phyloP scores from a whole-genome alignment of 2,329 filamentous ascomycete genomes.

The Rhexocercosporidium sp. region DNA sequence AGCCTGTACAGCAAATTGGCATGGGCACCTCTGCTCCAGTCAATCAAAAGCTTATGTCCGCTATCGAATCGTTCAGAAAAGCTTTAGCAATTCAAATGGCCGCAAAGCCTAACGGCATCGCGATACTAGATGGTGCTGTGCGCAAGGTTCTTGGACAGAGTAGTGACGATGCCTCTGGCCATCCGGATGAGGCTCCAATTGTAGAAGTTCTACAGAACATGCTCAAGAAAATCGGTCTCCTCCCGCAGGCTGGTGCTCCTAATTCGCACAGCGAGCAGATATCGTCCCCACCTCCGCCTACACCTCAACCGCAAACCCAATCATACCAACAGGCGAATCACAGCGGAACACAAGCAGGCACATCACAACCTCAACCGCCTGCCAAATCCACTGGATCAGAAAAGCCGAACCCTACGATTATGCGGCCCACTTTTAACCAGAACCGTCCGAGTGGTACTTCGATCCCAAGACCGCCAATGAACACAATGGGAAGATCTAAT shows the following conservation, averaged over 20 bases:
- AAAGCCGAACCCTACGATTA: conserved; percentile 31
- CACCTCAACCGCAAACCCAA: conserved; percentile 19
- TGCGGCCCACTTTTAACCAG: conserved; percentile 37
- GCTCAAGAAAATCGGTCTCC: conserved; percentile 29
- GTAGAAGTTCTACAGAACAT: conserved; percentile 37
- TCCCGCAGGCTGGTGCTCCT: conserved; percentile 10
- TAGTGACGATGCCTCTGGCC: conserved; percentile 31
- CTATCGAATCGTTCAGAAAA: conserved; percentile 38
- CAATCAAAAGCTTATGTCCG: conserved; percentile 25
- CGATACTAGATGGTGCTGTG: conserved; percentile 40
- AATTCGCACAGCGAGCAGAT: conserved; percentile 23
- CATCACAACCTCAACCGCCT: conserved; percentile 20
- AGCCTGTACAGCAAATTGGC: conserved; percentile 7
- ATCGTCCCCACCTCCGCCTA: conserved; percentile 22
- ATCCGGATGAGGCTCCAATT: conserved; percentile 31
- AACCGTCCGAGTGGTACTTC: conserved; percentile 29
- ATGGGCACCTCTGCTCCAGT: background rate
- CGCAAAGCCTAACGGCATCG: conserved; percentile 33
- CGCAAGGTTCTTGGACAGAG: conserved; percentile 39
- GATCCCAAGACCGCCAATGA: conserved; percentile 41
- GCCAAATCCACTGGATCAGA: conserved; percentile 27
- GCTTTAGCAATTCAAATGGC: conserved; percentile 30
- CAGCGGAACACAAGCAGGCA: conserved; percentile 27
- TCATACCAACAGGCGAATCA: conserved; percentile 24
- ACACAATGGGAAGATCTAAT: conserved; percentile 8